A percentile compares a stretch with the other conserved stretches of the same genome.
These are phyloP conservation scores for Colletotrichum sp. DNA, from an alignment of 2,329 filamentous ascomycete genomes.

Conservation along the genomic window DNA sequence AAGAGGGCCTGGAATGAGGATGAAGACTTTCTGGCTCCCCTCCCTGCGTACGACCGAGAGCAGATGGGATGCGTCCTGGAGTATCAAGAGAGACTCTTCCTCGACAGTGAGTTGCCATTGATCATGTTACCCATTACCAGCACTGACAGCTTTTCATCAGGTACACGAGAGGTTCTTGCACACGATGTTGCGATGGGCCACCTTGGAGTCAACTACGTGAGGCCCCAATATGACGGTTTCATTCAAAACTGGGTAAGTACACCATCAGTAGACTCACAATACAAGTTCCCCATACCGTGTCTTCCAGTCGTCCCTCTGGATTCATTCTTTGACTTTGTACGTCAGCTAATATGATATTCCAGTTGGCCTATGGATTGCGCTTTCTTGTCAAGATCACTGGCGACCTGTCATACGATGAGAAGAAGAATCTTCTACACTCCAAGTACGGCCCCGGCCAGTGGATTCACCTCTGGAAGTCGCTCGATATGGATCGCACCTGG, in stretches of 20 bases:
- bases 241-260: background rate
- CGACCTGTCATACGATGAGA: background rate
- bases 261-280: no score
- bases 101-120: background rate
- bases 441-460: rapidly evolving
- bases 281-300: background rate
- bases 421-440: background rate
- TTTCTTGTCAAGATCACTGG: background rate
- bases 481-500: rapidly evolving
- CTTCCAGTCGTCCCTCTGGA: background rate
- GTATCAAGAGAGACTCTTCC: background rate
- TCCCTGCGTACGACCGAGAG: rapidly evolving
- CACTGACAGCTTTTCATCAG: rapidly evolving
- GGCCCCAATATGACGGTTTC: rapidly evolving
- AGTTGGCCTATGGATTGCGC: rapidly evolving
- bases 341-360: no score
- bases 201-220: background rate
- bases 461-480: rapidly evolving
- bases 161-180: rapidly evolving
- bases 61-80: background rate
- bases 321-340: no score
- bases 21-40: rapidly evolving
- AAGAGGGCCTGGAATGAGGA: background rate
- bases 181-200: background rate
- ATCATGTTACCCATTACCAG: background rate